Base-by-base conservation (phyloP, 345 rosid genomes). In the Xanthoceras sorbifolium region DNA sequence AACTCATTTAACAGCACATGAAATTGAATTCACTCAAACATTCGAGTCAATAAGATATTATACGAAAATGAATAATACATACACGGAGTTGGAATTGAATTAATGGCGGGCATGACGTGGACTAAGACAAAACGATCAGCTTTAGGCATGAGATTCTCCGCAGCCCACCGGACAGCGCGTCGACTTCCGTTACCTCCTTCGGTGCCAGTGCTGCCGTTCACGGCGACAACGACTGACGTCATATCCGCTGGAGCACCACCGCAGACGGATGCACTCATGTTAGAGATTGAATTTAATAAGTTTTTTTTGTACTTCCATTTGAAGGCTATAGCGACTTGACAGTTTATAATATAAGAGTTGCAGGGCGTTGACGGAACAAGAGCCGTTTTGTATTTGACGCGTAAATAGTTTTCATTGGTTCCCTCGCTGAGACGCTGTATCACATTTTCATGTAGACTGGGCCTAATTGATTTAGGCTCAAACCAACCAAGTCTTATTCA, bases 121-220 rank as follows among this genome's bases (percentile, higher is more conserved):
- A 94, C 92, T 38, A 93, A 81, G 81, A 88, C 74, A 72, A 94
- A 82, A n/a, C 89, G 89, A 44, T 85, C 85, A 59, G 90, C 85
- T 71, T 65, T 48, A 1, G 88, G 82, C 61, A 82, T 55, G 76
- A 90, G 81, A 62, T 88, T 87, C 75, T 93, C 89, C 25, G 79
- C 84, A 5, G 94, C 90, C 98, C 97, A 94, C 7, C 88, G 89
- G 80, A 90, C 88, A 64, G 97, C 95, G 28, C 97, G 93, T 48
- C 84, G 82, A 82, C 95, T 94, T 76, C 90, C 92, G 25, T 77
- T 81, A 52, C 94, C 92, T 59, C 89, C 85, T 50, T 77, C 73
- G 60, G 83, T 81, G 29, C 86, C 85, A 5, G 63, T 67, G 10
- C 85, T 83, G 54, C 91, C 92, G 74, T 89, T 93, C 25, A 94